Percentiles rank a stretch among this genome's conserved stretches.
Conservation (phyloP, 768 basidiomycete genomes). For the Lanmaoa rubissima region DNA sequence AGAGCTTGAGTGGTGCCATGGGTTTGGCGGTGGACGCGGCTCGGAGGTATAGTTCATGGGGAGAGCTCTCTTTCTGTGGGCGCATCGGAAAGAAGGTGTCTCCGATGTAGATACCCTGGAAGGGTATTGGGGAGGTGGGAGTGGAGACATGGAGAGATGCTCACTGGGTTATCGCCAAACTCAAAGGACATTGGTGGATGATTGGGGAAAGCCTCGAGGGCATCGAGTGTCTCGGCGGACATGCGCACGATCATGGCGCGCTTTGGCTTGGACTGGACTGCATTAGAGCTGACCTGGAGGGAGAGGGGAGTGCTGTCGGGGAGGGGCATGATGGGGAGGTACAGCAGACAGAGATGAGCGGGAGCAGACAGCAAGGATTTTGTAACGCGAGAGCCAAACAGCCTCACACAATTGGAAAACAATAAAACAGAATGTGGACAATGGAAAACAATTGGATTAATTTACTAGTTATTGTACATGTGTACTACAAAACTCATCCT, state of each 20-base stretch:
- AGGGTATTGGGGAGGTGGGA: not conserved
- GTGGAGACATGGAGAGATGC: conserved; percentile 20
- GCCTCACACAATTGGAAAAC: too few relatives aligned
- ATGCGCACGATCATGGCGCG: conserved; percentile 75
- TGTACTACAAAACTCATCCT: too few relatives aligned
- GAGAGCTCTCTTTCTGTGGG: conserved; percentile 48
- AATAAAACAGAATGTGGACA: too few relatives aligned
- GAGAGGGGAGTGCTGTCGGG: conserved; percentile 53
- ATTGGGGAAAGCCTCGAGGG: conserved; percentile 50
- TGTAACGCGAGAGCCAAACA: too few relatives aligned
- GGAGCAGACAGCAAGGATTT: too few relatives aligned
- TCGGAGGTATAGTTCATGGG: conserved; percentile 75
- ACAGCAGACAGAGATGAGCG: too few relatives aligned
- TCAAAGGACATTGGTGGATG: conserved; percentile 54
- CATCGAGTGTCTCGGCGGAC: conserved; percentile 69
- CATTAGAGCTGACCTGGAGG: conserved; percentile 55
- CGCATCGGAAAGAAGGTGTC: conserved; percentile 62
- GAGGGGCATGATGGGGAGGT: conserved; percentile 57
- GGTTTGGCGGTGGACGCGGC: conserved; percentile 55
- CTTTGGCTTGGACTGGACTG: conserved; percentile 59
- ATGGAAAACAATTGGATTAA: too few relatives aligned
- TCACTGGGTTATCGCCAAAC: conserved; percentile 60
- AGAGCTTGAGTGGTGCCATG: conserved; percentile 65
- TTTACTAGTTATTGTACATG: too few relatives aligned
- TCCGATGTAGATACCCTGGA: conserved; percentile 65